Conservation (phyloP, 2,329 filamentous ascomycete genomes). For the Fusarium incarnatum region DNA sequence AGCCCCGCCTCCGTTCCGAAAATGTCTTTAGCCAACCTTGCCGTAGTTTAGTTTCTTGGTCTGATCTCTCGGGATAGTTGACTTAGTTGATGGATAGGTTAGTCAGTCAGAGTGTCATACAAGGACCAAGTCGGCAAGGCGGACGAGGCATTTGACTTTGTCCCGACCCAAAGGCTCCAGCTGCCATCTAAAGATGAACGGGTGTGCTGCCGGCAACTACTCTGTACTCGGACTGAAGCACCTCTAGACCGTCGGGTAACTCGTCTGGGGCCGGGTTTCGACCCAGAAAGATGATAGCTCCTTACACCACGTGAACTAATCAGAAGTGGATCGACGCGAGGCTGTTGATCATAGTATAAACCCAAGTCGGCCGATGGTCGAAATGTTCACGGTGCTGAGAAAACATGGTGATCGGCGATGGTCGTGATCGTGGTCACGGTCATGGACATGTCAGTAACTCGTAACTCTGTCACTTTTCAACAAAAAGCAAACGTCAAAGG, state of each 20-base stretch:
- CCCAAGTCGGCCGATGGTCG: not conserved
- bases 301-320: conserved; percentile 24
- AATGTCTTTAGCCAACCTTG: conserved; percentile 9
- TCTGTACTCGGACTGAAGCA: not conserved
- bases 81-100: conserved; percentile 6
- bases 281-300: conserved; percentile 9
- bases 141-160: conserved; percentile 39
- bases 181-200: conserved; percentile 7
- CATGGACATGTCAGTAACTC: not conserved
- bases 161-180: conserved; percentile 10
- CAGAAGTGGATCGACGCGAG: conserved; percentile 16
- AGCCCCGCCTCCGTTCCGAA: conserved; percentile 27
- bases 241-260: conserved; percentile 18
- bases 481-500: conserved; percentile 7
- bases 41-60: conserved; percentile 7
- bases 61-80: conserved; percentile 16
- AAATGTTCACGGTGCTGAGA: conserved; percentile 7
- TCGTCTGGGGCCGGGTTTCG: conserved; percentile 15
- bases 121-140: conserved; percentile 31
- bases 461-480: conserved; percentile 7
- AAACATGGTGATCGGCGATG: conserved; percentile 22
- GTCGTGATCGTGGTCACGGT: not conserved
- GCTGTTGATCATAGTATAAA: conserved; percentile 12
- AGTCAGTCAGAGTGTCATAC: not conserved
- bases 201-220: conserved; percentile 16